A percentile compares a stretch with the other conserved stretches of the same genome.
Evolutionary conservation across 768 basidiomycete genomes (phyloP).

Genomic region (Xerocomellus intermedius): DNA sequence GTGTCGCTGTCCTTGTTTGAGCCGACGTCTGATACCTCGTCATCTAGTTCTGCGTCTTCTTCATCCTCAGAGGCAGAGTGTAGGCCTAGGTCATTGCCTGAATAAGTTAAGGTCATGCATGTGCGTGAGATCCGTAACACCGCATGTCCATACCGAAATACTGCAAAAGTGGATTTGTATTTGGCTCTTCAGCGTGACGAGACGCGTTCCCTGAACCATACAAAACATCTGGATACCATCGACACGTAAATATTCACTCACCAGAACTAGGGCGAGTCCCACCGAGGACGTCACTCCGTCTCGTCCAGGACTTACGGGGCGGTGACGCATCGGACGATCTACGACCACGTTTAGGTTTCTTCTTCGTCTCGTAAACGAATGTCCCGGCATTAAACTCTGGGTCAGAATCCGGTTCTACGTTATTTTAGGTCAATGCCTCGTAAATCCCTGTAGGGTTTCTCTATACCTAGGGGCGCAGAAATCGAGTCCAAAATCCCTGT

Average conservation of each 20-base stretch:
- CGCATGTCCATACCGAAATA: constrained; percentile 44
- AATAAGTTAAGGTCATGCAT: not conserved
- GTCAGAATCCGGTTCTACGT: constrained; percentile 32
- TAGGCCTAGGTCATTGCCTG: constrained; percentile 44
- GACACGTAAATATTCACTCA: not conserved
- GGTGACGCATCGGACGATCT: constrained; percentile 15
- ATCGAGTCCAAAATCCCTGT: constrained; percentile 30
- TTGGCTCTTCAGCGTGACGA: not conserved
- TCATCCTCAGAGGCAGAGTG: constrained; percentile 52
- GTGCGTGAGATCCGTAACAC: not conserved
- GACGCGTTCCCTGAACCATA: not conserved
- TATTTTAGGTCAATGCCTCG: not conserved
- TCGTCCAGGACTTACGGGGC: constrained; percentile 16
- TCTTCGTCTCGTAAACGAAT: constrained; percentile 31
- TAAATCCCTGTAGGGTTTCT: not conserved
- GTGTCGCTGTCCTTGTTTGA: constrained; percentile 27
- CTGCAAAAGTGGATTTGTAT: constrained; percentile 44
- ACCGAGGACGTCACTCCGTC: constrained; percentile 9
- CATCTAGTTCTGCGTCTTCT: constrained; percentile 18
- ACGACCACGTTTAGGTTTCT: constrained; percentile 16
- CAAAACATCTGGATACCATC: not conserved
- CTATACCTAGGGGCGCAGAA: constrained; percentile 36
- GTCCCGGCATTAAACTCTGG: constrained; percentile 33
- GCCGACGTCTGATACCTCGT: constrained; percentile 16
- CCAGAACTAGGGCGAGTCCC: constrained; percentile 6